These are phyloP conservation scores for Graphilbum sp. DNA, from an alignment of 2,329 filamentous ascomycete species.

Conservation along the genomic window DNA sequence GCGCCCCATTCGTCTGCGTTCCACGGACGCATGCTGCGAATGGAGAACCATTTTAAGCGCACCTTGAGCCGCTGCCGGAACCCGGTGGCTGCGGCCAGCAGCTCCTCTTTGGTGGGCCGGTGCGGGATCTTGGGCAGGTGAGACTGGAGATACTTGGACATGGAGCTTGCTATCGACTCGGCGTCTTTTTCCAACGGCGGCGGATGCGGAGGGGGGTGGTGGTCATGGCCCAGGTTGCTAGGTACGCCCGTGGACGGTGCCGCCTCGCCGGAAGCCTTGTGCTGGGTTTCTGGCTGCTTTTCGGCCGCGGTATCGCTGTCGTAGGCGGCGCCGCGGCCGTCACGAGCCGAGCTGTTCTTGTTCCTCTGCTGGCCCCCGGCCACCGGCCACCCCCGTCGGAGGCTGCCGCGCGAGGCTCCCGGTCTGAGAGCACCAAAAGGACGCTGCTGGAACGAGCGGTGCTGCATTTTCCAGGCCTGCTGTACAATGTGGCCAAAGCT, in stretches of 20 bases:
- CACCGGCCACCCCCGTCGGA: background rate
- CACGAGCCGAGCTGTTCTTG: background rate
- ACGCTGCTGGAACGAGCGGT: constrained; percentile 13
- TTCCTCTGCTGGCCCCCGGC: background rate
- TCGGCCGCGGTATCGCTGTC: background rate
- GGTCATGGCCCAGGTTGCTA: background rate
- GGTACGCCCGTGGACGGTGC: too few species aligned
- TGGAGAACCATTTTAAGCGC: constrained; percentile 95
- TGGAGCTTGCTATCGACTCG: constrained; percentile 30
- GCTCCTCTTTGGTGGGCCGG: constrained; percentile 81
- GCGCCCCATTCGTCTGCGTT: constrained; percentile 94
- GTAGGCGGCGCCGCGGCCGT: background rate
- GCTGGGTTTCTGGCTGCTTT: too few species aligned
- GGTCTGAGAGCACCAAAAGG: background rate
- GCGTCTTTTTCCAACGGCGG: constrained; percentile 9
- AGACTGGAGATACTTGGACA: constrained; percentile 44
- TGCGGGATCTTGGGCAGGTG: constrained; percentile 56
- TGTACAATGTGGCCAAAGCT: constrained; percentile 19
- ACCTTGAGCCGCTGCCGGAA: constrained; percentile 85
- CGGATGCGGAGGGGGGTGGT: background rate
- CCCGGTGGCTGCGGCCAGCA: constrained; percentile 77
- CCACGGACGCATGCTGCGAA: constrained; percentile 83
- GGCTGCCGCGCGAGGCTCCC: background rate
- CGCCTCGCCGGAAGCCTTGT: too few species aligned
- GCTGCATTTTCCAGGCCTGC: constrained; percentile 16